These are phyloP conservation scores for Aspergillus nidulans DNA, from an alignment of 495 filamentous ascomycete genomes.

Conservation along the genomic window DNA sequence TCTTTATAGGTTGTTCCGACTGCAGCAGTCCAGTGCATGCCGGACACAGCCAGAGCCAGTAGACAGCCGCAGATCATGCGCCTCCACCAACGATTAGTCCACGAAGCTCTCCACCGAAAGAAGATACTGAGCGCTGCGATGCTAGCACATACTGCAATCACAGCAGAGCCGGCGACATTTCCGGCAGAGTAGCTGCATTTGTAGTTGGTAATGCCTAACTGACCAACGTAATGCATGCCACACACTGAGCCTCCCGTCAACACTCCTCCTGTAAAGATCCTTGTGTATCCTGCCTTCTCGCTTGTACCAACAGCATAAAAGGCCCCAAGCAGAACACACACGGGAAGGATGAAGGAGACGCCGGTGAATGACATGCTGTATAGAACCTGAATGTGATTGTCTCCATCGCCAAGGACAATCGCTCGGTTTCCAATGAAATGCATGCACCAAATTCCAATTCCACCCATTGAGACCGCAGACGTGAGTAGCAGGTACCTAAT, in stretches of 20 bases:
- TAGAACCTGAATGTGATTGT: slow-evolving; percentile 58
- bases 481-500: slow-evolving; percentile 65
- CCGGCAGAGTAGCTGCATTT: slow-evolving; percentile 48
- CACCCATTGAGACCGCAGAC: slow-evolving; percentile 74
- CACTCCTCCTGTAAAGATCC: slow-evolving; percentile 57
- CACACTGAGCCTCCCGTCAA: slow-evolving; percentile 70
- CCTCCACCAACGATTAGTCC: slow-evolving; percentile 77
- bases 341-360: slow-evolving; percentile 76
- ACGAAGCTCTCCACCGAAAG: slow-evolving; percentile 69
- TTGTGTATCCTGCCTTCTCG: slow-evolving; percentile 50
- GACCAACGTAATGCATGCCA: slow-evolving; percentile 89
- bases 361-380: slow-evolving; percentile 71
- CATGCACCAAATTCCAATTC: slow-evolving; percentile 79
- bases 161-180: slow-evolving; percentile 62
- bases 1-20: slow-evolving; percentile 63
- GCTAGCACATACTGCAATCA: slow-evolving; percentile 69
- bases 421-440: slow-evolving; percentile 85
- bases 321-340: slow-evolving; percentile 65
- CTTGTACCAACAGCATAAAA: slow-evolving; percentile 62
- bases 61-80: slow-evolving; percentile 59
- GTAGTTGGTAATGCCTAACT: slow-evolving; percentile 80
- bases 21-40: slow-evolving; percentile 85
- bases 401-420: slow-evolving; percentile 60
- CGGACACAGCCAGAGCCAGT: slow-evolving; percentile 69
- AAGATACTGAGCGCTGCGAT: slow-evolving; percentile 66